Percentiles rank a stretch among this genome's conserved stretches.
These are phyloP conservation scores for Calonectria multiphialidica DNA, from an alignment of 2,329 filamentous ascomycete species.

Conservation along the genomic window DNA sequence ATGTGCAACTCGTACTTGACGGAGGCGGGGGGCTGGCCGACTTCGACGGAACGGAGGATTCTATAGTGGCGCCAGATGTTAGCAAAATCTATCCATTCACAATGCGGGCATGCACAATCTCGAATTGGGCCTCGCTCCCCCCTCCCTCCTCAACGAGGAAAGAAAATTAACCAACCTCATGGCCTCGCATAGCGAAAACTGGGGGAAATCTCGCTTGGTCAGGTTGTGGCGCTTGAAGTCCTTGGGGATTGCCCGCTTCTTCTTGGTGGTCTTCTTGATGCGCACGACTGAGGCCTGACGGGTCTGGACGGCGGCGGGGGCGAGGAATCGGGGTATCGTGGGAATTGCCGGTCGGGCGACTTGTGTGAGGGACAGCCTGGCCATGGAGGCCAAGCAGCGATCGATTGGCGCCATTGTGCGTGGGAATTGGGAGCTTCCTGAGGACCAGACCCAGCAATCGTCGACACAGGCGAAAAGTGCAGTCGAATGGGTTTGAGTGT, in stretches of 20 bases:
- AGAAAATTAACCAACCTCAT: conserved; percentile 75
- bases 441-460: conserved; percentile 29
- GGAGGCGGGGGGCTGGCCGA: conserved; percentile 78
- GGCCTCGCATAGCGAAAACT: conserved; percentile 89
- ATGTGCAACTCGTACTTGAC: conserved; percentile 92
- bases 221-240: conserved; percentile 75
- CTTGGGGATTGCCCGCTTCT: conserved; percentile 74
- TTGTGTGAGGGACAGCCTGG: conserved; percentile 60
- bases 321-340: conserved; percentile 62
- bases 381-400: conserved; percentile 67
- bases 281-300: conserved; percentile 56
- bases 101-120: background rate
- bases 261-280: conserved; percentile 65
- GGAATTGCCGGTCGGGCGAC: conserved; percentile 55
- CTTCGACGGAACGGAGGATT: conserved; percentile 92
- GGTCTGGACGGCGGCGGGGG: conserved; percentile 59
- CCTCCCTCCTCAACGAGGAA: background rate
- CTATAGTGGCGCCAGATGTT: conserved; percentile 58
- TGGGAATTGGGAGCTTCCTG: conserved; percentile 43
- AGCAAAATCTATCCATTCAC: conserved; percentile 7
- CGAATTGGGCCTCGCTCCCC: background rate
- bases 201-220: conserved; percentile 69
- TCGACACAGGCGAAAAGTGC: conserved; percentile 41
- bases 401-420: conserved; percentile 63
- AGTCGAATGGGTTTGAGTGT: conserved; percentile 28